A percentile compares a stretch with the other conserved stretches of the same genome.
Conservation (phyloP, 176 grass and related monocot species). For the Bromus sterilis region DNA sequence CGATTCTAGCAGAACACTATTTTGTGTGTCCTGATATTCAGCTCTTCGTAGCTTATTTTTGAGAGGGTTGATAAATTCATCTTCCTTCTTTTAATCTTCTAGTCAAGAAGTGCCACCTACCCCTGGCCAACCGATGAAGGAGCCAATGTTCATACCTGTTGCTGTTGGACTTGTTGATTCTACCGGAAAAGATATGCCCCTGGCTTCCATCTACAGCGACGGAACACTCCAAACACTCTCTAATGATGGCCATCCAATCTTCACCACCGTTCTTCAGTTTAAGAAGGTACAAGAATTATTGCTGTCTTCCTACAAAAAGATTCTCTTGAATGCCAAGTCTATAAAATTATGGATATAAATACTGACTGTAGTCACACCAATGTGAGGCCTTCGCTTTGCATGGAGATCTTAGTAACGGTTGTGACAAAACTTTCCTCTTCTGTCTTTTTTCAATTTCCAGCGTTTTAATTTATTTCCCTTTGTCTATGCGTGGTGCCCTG, state of each 20-base stretch:
- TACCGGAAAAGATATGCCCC: slow-evolving; percentile 81
- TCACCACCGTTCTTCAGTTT: slow-evolving; percentile 85
- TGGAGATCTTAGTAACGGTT: no score
- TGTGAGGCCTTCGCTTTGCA: no score
- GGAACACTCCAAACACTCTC: slow-evolving; percentile 51
- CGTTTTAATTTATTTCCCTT: no score
- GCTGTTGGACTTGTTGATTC: slow-evolving; percentile 82
- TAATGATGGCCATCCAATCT: slow-evolving; percentile 39
- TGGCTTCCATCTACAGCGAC: slow-evolving; percentile 60
- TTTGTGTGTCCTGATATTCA: slow-evolving; percentile 5
- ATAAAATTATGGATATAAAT: no score
- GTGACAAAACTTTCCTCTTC: no score
- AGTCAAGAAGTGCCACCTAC: slow-evolving; percentile 91
- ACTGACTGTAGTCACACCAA: no score
- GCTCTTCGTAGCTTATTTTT: neutral
- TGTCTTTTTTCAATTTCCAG: no score
- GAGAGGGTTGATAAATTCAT: slow-evolving; percentile 11
- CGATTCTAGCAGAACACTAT: neutral
- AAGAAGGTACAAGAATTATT: slow-evolving; percentile 50
- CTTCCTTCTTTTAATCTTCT: neutral
- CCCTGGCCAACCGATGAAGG: slow-evolving; percentile 73
- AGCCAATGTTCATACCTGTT: slow-evolving; percentile 92
- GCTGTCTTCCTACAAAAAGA: slow-evolving; percentile 9
- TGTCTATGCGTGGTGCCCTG: no score
- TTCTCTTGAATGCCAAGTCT: neutral